Evolutionary conservation across 768 basidiomycete species (phyloP).

Genomic region (Agrocybe chaxingu): DNA sequence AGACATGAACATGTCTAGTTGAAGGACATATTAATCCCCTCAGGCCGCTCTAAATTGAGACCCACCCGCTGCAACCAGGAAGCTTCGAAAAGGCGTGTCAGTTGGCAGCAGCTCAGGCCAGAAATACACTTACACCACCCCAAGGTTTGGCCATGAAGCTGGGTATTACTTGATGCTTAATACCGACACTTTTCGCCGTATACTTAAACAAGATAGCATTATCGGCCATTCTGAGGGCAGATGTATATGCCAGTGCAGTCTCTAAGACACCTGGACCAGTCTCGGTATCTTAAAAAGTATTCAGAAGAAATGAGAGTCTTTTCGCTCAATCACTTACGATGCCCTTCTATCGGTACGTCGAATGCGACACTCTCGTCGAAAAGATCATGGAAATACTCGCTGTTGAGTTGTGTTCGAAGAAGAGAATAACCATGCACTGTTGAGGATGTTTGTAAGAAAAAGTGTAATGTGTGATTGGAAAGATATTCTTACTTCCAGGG

Average conservation of each 20-base stretch:
- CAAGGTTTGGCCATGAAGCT: constrained; percentile 99
- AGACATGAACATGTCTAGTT: constrained; percentile 86
- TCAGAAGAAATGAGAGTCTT: neutral
- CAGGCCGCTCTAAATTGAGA: neutral
- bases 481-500: constrained; percentile 73
- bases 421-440: constrained; percentile 97
- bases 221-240: constrained; percentile 80
- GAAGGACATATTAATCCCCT: neutral
- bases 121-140: constrained; percentile 66
- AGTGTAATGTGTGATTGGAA: neutral
- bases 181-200: constrained; percentile 86
- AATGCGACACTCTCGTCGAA: constrained; percentile 76
- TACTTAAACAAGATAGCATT: constrained; percentile 93
- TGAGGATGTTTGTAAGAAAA: neutral
- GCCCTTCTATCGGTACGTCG: constrained; percentile 79
- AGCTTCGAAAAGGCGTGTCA: constrained; percentile 43
- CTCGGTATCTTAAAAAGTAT: constrained; percentile 66
- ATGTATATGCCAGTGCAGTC: constrained; percentile 84
- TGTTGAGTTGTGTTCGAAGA: constrained; percentile 86
- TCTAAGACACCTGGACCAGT: constrained; percentile 89
- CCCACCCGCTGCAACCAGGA: constrained; percentile 92
- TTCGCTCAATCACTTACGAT: constrained; percentile 49
- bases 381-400: constrained; percentile 83
- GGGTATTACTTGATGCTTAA: constrained; percentile 84
- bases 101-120: neutral